Evolutionary conservation across 176 grass and related monocot species (phyloP).

Genomic region (Poa pratensis): DNA sequence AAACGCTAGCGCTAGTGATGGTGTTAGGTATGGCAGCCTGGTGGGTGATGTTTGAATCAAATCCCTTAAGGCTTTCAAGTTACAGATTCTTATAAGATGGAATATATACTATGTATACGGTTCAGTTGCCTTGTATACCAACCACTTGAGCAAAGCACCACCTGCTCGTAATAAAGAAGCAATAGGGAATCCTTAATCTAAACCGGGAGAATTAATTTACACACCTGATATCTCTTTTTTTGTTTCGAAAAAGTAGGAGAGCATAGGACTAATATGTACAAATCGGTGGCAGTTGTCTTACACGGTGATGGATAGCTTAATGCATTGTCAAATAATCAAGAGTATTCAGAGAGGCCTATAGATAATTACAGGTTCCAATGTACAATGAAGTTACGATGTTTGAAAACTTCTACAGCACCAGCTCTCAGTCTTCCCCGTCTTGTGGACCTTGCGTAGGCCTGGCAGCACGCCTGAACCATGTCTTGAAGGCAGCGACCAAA

Average conservation of each 20-base stretch:
- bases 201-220: too few species aligned
- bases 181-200: too few species aligned
- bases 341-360: slow-evolving; percentile 28
- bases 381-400: background rate
- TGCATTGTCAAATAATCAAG: background rate
- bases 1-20: background rate
- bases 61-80: background rate
- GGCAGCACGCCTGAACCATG: slow-evolving; percentile 47
- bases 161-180: too few species aligned
- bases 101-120: background rate
- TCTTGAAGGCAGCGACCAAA: slow-evolving; percentile 47
- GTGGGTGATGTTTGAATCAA: background rate
- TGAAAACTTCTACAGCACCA: background rate
- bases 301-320: too few species aligned
- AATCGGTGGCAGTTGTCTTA: too few species aligned
- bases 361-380: slow-evolving; percentile 20
- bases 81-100: background rate
- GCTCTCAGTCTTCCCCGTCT: slow-evolving; percentile 32
- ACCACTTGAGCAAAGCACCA: too few species aligned
- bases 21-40: background rate
- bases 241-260: too few species aligned
- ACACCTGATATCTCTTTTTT: too few species aligned
- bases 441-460: slow-evolving; percentile 33
- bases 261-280: too few species aligned
- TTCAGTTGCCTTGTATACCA: background rate